A percentile compares a stretch with the other conserved stretches of the same genome.
Evolutionary conservation across 192 early-diverging fungal genomes (phyloP).

Genomic region (Backusella tarrabulga): DNA sequence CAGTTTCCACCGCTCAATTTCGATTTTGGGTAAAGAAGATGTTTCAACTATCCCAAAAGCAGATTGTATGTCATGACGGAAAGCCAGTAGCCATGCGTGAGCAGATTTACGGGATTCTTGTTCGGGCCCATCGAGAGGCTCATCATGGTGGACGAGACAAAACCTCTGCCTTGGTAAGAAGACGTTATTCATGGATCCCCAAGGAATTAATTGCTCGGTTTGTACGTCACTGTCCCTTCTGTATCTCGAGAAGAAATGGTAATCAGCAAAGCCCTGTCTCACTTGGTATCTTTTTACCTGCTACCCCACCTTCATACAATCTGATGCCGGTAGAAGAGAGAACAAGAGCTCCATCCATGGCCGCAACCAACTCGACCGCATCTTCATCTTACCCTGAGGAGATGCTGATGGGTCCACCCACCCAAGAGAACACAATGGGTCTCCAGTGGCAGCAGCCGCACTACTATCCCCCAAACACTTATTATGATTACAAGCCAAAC

Average conservation of each 20-base stretch:
- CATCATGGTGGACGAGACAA: conserved; percentile 50
- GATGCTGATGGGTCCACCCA: not conserved
- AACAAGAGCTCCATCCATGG: not conserved
- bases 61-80: conserved; percentile 44
- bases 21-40: conserved; percentile 54
- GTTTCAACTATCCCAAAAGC: conserved; percentile 41
- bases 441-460: not conserved
- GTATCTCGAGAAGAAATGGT: conserved; percentile 27
- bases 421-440: not conserved
- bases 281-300: not conserved
- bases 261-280: not conserved
- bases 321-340: not conserved
- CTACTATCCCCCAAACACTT: not conserved
- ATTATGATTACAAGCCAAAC: conserved; percentile 4
- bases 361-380: not conserved
- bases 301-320: not conserved
- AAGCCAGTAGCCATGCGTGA: conserved; percentile 49
- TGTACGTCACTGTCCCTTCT: conserved; percentile 30
- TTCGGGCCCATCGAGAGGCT: conserved; percentile 46
- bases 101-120: conserved; percentile 45
- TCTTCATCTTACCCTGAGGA: not conserved
- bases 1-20: conserved; percentile 48
- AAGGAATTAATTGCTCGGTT: conserved; percentile 30
- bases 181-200: conserved; percentile 31
- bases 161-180: conserved; percentile 46